These are phyloP conservation scores for Syncephalastrum contaminatum DNA, from an alignment of 371 early-diverging fungal genomes.

Conservation along the genomic window DNA sequence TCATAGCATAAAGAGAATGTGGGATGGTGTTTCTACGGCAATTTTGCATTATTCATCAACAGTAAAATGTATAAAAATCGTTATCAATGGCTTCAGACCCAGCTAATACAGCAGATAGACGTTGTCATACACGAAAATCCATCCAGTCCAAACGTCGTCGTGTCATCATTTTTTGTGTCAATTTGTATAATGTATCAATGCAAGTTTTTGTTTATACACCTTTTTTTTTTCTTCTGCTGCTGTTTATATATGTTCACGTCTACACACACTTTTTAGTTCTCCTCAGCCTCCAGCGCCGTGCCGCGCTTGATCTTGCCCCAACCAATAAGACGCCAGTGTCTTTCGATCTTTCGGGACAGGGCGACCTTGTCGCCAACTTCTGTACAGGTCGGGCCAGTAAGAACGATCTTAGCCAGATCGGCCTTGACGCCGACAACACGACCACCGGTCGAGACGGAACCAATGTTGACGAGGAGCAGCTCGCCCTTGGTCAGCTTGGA, in stretches of 20 bases:
- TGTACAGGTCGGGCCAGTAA: constrained; percentile 97
- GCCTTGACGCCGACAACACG: constrained; percentile 93
- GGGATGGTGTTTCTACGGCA: no score
- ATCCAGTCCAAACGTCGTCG: no score
- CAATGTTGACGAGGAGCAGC: constrained; percentile 98
- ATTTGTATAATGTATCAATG: no score
- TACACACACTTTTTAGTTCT: constrained; percentile 32
- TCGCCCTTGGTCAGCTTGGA: constrained; percentile 94
- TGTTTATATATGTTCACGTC: constrained; percentile 4
- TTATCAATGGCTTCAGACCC: no score
- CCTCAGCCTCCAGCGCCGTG: constrained; percentile 71
- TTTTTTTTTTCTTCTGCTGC: constrained; percentile 2
- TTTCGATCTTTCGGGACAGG: constrained; percentile 96
- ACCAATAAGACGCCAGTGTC: constrained; percentile 99
- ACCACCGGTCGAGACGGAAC: constrained; percentile 98
- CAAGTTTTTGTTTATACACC: not conserved
- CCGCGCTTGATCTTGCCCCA: constrained; percentile 97
- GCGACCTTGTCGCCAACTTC: constrained; percentile 99
- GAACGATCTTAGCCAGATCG: constrained; percentile 91
- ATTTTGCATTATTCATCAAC: no score
- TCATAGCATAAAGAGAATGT: no score
- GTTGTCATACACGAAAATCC: no score
- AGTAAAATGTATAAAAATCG: no score
- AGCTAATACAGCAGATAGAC: no score
- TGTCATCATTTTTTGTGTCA: no score